These are phyloP conservation scores for Coemansia sp. DNA, from an alignment of 192 early-diverging fungal species.

Conservation along the genomic window DNA sequence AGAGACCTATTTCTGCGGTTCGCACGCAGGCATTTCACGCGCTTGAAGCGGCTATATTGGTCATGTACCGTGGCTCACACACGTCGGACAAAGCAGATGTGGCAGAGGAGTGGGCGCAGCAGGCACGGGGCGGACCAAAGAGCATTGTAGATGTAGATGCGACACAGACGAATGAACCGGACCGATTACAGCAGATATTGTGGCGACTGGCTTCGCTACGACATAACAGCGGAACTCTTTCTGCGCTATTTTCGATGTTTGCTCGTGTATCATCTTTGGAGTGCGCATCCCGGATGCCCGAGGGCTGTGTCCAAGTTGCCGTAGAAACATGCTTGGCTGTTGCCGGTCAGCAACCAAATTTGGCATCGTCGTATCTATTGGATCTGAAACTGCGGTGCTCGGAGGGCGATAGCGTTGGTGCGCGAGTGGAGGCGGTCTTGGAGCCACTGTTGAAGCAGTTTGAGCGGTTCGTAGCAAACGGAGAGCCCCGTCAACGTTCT, in stretches of 20 bases:
- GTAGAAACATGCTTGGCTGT: conserved; percentile 34
- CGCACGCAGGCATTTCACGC: conserved; percentile 18
- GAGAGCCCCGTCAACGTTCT: conserved; percentile 17
- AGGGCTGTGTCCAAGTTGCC: conserved; percentile 10
- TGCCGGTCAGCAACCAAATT: background rate
- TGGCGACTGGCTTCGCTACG: conserved; percentile 39
- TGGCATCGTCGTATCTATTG: background rate
- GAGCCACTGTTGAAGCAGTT: conserved; percentile 22
- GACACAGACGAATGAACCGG: background rate
- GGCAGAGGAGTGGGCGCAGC: conserved; percentile 15
- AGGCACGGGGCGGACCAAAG: conserved; percentile 12
- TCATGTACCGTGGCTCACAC: conserved; percentile 1
- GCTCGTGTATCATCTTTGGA: conserved; percentile 5
- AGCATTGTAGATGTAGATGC: conserved; percentile 1
- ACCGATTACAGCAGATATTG: conserved; percentile 24
- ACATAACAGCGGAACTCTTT: conserved; percentile 8
- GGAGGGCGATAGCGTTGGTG: background rate
- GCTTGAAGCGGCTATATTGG: conserved; percentile 9
- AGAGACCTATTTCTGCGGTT: conserved; percentile 20
- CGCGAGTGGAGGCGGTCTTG: conserved; percentile 1
- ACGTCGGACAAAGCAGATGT: background rate
- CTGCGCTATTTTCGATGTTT: conserved; percentile 25
- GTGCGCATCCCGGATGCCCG: conserved; percentile 8
- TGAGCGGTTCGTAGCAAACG: conserved; percentile 21
- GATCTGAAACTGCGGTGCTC: background rate